phyloP scores from a whole-genome alignment of 2,329 filamentous ascomycete species.

The Aureobasidium sp. region DNA sequence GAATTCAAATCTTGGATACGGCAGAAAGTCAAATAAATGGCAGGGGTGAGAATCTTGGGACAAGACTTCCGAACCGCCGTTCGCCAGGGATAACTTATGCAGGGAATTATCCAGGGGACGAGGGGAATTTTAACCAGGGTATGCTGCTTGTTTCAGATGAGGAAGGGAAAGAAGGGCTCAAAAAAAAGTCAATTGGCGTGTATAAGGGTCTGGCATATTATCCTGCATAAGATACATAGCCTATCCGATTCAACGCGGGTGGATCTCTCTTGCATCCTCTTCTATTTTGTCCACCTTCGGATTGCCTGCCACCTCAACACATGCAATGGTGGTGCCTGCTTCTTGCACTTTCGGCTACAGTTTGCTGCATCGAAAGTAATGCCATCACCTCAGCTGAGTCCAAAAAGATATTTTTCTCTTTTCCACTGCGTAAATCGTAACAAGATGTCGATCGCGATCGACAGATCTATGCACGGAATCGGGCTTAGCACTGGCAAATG shows the following conservation, averaged over 20 bases:
- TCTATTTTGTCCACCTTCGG: background rate
- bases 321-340: too few species aligned
- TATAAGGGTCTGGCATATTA: constrained; percentile 1
- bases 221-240: background rate
- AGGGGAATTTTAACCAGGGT: background rate
- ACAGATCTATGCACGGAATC: constrained; percentile 1
- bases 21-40: background rate
- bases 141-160: constrained; percentile 1
- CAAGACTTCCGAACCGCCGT: background rate
- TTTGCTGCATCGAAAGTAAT: background rate
- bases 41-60: background rate
- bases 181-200: background rate
- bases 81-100: background rate
- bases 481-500: background rate
- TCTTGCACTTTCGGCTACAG: background rate
- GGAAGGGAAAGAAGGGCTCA: too few species aligned
- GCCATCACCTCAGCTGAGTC: too few species aligned
- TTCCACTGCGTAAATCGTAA: background rate
- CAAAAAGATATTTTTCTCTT: too few species aligned
- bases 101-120: too few species aligned
- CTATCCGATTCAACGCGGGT: too few species aligned
- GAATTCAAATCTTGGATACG: background rate
- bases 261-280: too few species aligned
- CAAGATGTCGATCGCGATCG: background rate
- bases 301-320: too few species aligned